Percentiles rank a stretch among this genome's conserved stretches.
Conservation (phyloP, 176 grass and related monocot genomes). For the Cocos nucifera region DNA sequence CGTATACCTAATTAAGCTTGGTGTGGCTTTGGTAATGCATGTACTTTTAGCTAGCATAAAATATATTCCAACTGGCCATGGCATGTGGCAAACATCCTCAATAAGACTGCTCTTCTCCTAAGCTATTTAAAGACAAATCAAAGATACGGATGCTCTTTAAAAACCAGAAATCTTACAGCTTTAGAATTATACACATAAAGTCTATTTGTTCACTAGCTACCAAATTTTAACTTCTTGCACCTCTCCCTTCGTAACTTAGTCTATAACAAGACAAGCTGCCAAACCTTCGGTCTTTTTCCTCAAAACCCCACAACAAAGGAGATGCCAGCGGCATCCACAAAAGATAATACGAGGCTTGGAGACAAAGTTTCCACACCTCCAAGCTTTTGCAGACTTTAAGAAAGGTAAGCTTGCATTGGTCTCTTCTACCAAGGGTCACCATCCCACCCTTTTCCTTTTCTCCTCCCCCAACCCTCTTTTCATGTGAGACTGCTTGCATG, state of each 20-base stretch:
- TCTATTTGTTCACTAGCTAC: neutral
- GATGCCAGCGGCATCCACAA: neutral
- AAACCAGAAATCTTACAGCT: too few species aligned
- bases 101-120: too few species aligned
- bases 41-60: too few species aligned
- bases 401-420: neutral
- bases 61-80: too few species aligned
- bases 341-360: slow-evolving; percentile 9
- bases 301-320: slow-evolving; percentile 1
- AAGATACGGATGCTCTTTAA: too few species aligned
- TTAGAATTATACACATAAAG: too few species aligned
- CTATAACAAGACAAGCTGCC: slow-evolving; percentile 16
- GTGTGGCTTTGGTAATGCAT: too few species aligned
- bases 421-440: neutral
- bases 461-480: neutral
- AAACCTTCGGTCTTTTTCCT: neutral
- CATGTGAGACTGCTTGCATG: slow-evolving; percentile 21
- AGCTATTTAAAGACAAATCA: too few species aligned
- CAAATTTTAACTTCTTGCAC: too few species aligned
- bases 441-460: neutral
- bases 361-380: slow-evolving; percentile 23
- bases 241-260: slow-evolving; percentile 1
- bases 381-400: slow-evolving; percentile 22
- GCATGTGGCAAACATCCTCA: too few species aligned
- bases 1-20: too few species aligned